These are phyloP conservation scores for Citrus glauca DNA, from an alignment of 345 rosid species.

Conservation along the genomic window DNA sequence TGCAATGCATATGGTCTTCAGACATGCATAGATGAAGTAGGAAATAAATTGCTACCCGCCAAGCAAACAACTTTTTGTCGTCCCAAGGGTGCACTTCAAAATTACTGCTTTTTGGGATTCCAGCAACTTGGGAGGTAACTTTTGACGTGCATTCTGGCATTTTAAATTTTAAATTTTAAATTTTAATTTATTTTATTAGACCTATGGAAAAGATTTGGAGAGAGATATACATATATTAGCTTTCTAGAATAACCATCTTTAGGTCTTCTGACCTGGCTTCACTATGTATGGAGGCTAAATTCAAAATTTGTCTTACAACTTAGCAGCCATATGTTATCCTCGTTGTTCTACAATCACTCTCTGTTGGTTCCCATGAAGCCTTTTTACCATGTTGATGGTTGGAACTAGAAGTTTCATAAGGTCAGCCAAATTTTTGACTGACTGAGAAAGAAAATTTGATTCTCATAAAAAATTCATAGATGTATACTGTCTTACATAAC, in stretches of 20 bases:
- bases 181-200: not conserved
- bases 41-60: slow-evolving; percentile 51
- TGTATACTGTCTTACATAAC: not conserved
- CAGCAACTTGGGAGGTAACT: slow-evolving; percentile 27
- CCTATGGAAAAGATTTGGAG: not conserved
- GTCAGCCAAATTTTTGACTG: too few relatives aligned
- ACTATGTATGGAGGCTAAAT: not conserved
- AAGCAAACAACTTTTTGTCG: slow-evolving; percentile 60
- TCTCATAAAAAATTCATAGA: not conserved
- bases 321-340: not conserved
- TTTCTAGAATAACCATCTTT: not conserved
- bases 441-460: not conserved
- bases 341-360: not conserved
- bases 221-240: too few relatives aligned
- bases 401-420: not conserved
- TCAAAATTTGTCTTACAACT: not conserved
- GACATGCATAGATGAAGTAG: slow-evolving; percentile 45
- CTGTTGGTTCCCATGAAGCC: not conserved
- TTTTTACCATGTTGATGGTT: not conserved
- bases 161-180: not conserved
- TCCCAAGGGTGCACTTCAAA: slow-evolving; percentile 46
- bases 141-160: slow-evolving; percentile 1
- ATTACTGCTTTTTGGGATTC: slow-evolving; percentile 39
- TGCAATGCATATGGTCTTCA: slow-evolving; percentile 84
- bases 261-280: not conserved